These are phyloP conservation scores for Akanthomyces dipterigenus DNA, from an alignment of 2,329 filamentous ascomycete species.

Conservation along the genomic window DNA sequence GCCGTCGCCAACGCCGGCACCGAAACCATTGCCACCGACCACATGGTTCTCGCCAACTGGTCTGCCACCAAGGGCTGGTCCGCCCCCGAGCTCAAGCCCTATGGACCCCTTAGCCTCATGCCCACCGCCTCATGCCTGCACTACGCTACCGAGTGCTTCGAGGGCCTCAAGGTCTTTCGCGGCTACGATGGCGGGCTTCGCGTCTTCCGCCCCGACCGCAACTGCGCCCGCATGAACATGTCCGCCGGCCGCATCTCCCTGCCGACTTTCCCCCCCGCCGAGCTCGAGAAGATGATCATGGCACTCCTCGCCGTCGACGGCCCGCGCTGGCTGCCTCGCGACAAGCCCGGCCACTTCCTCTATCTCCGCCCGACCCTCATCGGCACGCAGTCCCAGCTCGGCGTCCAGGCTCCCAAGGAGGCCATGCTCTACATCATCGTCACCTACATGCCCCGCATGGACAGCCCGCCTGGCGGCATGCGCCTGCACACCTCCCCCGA, in stretches of 20 bases:
- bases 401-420: slow-evolving; percentile 71
- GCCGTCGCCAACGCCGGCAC: slow-evolving; percentile 38
- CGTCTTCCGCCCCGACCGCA: slow-evolving; percentile 70
- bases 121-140: slow-evolving; percentile 77
- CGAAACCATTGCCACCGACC: slow-evolving; percentile 66
- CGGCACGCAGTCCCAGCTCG: slow-evolving; percentile 71
- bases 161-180: slow-evolving; percentile 76
- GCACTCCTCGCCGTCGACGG: slow-evolving; percentile 68
- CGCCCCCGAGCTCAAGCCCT: slow-evolving; percentile 66
- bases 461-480: slow-evolving; percentile 50
- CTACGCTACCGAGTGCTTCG: slow-evolving; percentile 89
- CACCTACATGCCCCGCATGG: slow-evolving; percentile 53
- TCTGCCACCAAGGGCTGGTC: slow-evolving; percentile 60
- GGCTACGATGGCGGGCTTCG: slow-evolving; percentile 69
- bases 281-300: slow-evolving; percentile 68
- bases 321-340: slow-evolving; percentile 69
- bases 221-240: slow-evolving; percentile 58
- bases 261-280: slow-evolving; percentile 62
- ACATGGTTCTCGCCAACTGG: slow-evolving; percentile 79
- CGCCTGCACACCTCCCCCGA: slow-evolving; percentile 71
- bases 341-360: slow-evolving; percentile 62
- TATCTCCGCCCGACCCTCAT: slow-evolving; percentile 88
- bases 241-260: slow-evolving; percentile 63
- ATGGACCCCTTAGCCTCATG: slow-evolving; percentile 69
- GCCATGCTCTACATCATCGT: slow-evolving; percentile 85